These are phyloP conservation scores for Pharnaceum exiguum DNA, from an alignment of 148 eudicot genomes.

Conservation along the genomic window DNA sequence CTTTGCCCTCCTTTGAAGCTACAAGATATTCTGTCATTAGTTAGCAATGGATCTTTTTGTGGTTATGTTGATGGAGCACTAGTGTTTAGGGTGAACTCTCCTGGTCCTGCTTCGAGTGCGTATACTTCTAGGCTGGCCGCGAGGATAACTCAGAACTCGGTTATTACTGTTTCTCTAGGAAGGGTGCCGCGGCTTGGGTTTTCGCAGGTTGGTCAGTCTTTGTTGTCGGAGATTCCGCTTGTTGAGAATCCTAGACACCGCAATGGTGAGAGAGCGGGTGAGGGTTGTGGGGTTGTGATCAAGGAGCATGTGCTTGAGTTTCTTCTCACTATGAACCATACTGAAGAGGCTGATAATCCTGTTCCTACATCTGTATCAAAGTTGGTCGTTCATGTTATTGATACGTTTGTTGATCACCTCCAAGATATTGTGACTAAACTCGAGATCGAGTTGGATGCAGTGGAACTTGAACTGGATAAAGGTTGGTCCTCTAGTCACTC, in stretches of 20 bases:
- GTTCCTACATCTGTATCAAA: conserved; percentile 82
- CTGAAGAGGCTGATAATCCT: conserved; percentile 98
- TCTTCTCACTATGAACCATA: conserved; percentile 89
- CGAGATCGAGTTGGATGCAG: conserved; percentile 85
- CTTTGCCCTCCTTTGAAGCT: conserved; percentile 93
- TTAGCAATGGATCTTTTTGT: conserved; percentile 90
- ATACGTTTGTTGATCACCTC: conserved; percentile 92
- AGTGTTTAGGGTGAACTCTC: conserved; percentile 86
- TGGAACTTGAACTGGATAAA: conserved; percentile 81
- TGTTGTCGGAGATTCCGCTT: conserved; percentile 77
- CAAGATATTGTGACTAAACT: conserved; percentile 85
- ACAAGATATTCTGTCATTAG: conserved; percentile 85
- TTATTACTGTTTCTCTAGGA: conserved; percentile 90
- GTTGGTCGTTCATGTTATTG: conserved; percentile 83
- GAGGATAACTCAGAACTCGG: conserved; percentile 75
- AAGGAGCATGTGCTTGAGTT: conserved; percentile 90
- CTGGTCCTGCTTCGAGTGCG: conserved; percentile 74
- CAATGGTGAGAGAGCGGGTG: conserved; percentile 37
- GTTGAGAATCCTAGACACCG: conserved; percentile 56
- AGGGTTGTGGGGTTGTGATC: conserved; percentile 56
- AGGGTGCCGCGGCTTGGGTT: conserved; percentile 87
- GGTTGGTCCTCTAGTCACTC: conserved; percentile 37
- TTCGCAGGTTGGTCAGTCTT: conserved; percentile 61
- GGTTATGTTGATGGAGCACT: conserved; percentile 90
- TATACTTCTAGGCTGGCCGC: conserved; percentile 89